Base-by-base conservation (phyloP, 257 asterid genomes). In the Penstemon barbatus region DNA sequence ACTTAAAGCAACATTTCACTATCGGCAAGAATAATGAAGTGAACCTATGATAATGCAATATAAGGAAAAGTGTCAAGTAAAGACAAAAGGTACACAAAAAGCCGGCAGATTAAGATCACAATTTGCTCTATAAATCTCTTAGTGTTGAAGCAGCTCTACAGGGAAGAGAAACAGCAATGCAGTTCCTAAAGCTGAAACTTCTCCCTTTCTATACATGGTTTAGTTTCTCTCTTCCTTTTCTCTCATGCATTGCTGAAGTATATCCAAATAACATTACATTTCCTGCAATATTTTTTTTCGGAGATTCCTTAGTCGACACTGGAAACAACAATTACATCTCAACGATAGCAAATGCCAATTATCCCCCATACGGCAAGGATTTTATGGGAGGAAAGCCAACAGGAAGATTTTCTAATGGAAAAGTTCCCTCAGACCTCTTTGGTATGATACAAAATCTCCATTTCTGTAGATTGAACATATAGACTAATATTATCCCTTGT, bases 311-410 rank as follows among this genome's bases (percentile, higher is more conserved):
- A 11, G 83, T 81, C 3, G 95, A 87, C 40, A 79, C 81, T 0
- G 89, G 91, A 6, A 87, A 81, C 70, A 83, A 85, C 65, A 85
- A 87, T 61, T 70, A 73, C 58, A 69, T 83, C 10, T 53, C 13
- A 0, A 85, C 91, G 0, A 57, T 71, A 0, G 71, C 75, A 12
- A 85, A 81, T 57, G 72, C 61, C 59, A 75, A 87, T 46, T 83
- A 37, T 54, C 84, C 77, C 6, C 95, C 95, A 3, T 85, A 85
- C 60, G 89, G 95, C 1, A 73, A 75, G 67, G 91, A 87, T 54
- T 85, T 87, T 52, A 61, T 66, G 73, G 87, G 89, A 41, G 89
- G 89, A 57, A 61, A 37, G 4, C 83, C 95, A 5, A 87, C 95
- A 0, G 95, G 95, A 25, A 68, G 91, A 55, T 87, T 77, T 73